These are phyloP conservation scores for Plasmodium knowlesi DNA, from an alignment of 169 alveolate genomes.

Conservation along the genomic window DNA sequence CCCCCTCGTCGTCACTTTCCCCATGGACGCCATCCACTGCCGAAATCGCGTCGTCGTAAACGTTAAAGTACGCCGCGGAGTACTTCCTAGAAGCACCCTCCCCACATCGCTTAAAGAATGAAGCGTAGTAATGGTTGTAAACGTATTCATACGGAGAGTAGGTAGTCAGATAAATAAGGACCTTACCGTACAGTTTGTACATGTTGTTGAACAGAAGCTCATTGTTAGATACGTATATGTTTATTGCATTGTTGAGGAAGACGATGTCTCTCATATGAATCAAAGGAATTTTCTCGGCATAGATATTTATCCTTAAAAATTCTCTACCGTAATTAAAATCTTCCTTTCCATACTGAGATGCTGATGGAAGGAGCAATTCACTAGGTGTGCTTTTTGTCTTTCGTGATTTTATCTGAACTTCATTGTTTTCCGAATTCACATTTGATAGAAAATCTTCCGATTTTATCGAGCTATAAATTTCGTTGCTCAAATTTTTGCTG, in stretches of 20 bases:
- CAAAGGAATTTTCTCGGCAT: constrained; percentile 64
- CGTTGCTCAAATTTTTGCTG: neutral
- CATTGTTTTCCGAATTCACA: neutral
- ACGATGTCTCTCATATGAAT: constrained; percentile 62
- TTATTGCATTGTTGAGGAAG: constrained; percentile 46
- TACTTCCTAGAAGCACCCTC: constrained; percentile 7
- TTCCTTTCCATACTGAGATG: constrained; percentile 65
- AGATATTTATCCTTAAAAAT: constrained; percentile 55
- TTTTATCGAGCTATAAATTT: neutral
- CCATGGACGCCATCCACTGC: neutral
- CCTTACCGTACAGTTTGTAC: constrained; percentile 52
- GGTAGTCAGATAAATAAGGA: constrained; percentile 54
- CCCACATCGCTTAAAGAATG: neutral
- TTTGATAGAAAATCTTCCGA: neutral
- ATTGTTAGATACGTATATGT: constrained; percentile 43
- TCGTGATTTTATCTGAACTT: neutral
- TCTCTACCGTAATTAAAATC: constrained; percentile 32
- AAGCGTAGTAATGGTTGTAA: constrained; percentile 48
- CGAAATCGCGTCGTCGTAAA: constrained; percentile 26
- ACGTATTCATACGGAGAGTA: constrained; percentile 72
- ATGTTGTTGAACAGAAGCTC: constrained; percentile 17
- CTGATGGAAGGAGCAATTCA: constrained; percentile 57
- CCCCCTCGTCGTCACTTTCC: neutral
- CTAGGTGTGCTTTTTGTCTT: constrained; percentile 14
- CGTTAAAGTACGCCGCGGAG: constrained; percentile 25